Evolutionary conservation across 331 rosid genomes (phyloP).

Genomic region (Malus hybrid): DNA sequence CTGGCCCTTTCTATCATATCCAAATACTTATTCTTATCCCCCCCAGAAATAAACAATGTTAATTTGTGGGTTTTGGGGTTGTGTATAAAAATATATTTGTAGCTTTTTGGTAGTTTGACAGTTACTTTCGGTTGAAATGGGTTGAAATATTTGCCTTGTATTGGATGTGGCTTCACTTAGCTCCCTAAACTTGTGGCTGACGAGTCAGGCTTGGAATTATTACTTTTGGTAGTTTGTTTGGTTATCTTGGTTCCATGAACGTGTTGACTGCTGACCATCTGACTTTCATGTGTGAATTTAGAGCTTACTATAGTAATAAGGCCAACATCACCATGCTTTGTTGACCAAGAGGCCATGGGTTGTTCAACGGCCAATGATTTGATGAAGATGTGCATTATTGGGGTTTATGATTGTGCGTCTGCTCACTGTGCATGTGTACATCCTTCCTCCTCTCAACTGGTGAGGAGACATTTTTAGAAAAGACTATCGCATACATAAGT

Average conservation of each 20-base stretch:
- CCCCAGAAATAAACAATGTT: slow-evolving; percentile 4
- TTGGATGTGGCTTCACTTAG: slow-evolving; percentile 16
- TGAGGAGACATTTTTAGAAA: no score
- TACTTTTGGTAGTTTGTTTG: not conserved
- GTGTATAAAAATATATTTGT: not conserved
- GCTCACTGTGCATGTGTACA: no score
- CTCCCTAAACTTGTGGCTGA: not conserved
- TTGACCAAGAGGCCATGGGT: slow-evolving; percentile 15
- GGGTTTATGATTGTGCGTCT: not conserved
- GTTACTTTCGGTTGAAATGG: slow-evolving; percentile 25
- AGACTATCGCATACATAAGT: no score
- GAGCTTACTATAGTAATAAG: not conserved
- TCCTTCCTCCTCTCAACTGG: no score
- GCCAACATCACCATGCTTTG: slow-evolving; percentile 13
- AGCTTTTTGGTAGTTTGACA: slow-evolving; percentile 5
- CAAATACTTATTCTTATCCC: slow-evolving; percentile 34
- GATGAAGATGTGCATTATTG: slow-evolving; percentile 11
- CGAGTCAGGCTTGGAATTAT: not conserved
- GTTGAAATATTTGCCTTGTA: not conserved
- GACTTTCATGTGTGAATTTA: slow-evolving; percentile 4
- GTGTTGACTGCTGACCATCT: slow-evolving; percentile 5
- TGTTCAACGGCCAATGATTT: slow-evolving; percentile 20
- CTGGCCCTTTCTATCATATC: slow-evolving; percentile 37
- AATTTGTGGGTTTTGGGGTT: not conserved
- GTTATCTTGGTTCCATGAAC: slow-evolving; percentile 7